Conservation (phyloP, 2,329 filamentous ascomycete species). For the Ophiosphaerella narmari region DNA sequence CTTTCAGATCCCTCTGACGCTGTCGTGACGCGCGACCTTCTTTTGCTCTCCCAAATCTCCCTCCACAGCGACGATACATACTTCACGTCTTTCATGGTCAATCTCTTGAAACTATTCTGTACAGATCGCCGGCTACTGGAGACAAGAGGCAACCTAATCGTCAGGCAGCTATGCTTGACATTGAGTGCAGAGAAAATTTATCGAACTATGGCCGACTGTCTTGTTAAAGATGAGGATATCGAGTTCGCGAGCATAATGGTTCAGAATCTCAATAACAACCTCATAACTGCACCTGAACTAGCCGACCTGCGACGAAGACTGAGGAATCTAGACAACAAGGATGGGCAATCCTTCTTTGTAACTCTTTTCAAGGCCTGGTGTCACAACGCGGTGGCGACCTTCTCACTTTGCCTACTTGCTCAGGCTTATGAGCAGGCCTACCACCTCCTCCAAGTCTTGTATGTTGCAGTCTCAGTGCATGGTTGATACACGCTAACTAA, state of each 20-base stretch:
- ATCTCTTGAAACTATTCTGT: slow-evolving; percentile 90
- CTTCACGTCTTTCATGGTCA: slow-evolving; percentile 98
- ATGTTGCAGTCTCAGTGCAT: slow-evolving; percentile 36
- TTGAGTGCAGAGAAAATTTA: slow-evolving; percentile 95
- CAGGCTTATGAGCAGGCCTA: slow-evolving; percentile 99
- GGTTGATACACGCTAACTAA: slow-evolving; percentile 24
- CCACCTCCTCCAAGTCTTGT: slow-evolving; percentile 95
- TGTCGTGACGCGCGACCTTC: slow-evolving; percentile 91
- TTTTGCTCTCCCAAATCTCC: slow-evolving; percentile 93
- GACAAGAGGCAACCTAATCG: slow-evolving; percentile 92
- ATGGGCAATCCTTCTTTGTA: slow-evolving; percentile 94
- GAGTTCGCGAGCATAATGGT: slow-evolving; percentile 99
- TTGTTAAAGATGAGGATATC: slow-evolving; percentile 96
- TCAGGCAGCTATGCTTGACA: slow-evolving; percentile 89
- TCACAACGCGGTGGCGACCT: slow-evolving; percentile 96
- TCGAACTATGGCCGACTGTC: slow-evolving; percentile 90
- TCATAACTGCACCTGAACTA: slow-evolving; percentile 94
- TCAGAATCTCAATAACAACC: slow-evolving; percentile 97
- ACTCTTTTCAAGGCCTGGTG: slow-evolving; percentile 96
- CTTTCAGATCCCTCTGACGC: slow-evolving; percentile 93
- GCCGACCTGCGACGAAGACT: slow-evolving; percentile 87
- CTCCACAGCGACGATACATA: slow-evolving; percentile 96
- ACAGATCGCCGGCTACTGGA: slow-evolving; percentile 91
- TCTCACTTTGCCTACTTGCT: slow-evolving; percentile 90
- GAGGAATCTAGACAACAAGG: slow-evolving; percentile 88